Evolutionary conservation across 345 rosid genomes (phyloP).

Genomic region (Populus davidiana): DNA sequence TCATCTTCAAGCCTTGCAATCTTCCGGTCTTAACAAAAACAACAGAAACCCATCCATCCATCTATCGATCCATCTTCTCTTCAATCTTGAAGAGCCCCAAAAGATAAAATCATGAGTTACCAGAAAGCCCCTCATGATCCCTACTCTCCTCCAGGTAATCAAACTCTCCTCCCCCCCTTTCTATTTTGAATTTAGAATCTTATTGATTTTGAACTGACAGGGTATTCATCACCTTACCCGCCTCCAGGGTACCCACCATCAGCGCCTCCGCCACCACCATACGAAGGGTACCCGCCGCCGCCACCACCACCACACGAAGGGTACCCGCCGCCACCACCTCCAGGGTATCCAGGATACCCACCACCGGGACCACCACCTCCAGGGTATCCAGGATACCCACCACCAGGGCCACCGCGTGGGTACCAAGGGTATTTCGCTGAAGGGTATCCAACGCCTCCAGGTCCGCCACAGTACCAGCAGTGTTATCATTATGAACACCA

Average conservation of each 20-base stretch:
- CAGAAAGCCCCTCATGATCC: constrained; percentile 49
- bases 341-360: too few relatives aligned
- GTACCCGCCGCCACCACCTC: too few relatives aligned
- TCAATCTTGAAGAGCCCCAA: background rate
- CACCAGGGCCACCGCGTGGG: constrained; percentile 54
- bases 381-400: constrained; percentile 46
- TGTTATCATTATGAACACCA: constrained; percentile 49
- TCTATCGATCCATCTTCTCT: background rate
- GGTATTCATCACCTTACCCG: constrained; percentile 30
- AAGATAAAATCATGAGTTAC: constrained; percentile 50
- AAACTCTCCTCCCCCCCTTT: background rate
- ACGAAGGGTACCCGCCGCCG: constrained; percentile 14
- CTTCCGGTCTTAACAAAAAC: background rate
- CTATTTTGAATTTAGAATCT: background rate
- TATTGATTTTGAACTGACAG: constrained; percentile 22
- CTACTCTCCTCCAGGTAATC: constrained; percentile 65
- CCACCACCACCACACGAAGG: too few relatives aligned
- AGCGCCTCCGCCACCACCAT: constrained; percentile 35
- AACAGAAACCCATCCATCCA: background rate
- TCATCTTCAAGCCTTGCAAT: too few relatives aligned
- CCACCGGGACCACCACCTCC: background rate
- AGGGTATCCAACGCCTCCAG: constrained; percentile 53
- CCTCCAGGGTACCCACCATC: constrained; percentile 44
- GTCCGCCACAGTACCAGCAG: constrained; percentile 42
- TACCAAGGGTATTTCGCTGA: constrained; percentile 75